Evolutionary conservation across 2,329 filamentous ascomycete genomes (phyloP), one percentile per base, ranked within the genome.

Genomic region (Triangularia setosa): DNA sequence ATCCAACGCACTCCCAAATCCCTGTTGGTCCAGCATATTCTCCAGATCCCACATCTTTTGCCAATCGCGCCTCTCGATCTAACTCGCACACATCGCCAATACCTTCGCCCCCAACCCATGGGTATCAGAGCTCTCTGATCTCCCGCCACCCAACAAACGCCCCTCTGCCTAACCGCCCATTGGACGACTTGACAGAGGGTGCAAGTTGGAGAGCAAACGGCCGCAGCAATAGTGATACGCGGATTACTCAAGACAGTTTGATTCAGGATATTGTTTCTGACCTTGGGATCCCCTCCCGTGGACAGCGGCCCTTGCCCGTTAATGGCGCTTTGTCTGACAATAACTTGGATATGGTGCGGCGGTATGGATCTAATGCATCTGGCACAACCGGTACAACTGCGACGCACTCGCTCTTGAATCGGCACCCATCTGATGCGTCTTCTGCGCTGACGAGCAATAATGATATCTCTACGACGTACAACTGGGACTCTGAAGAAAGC

Each of bases 401-500:
- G 16, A 44, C 44, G 3, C 40, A 44, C 24, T 21, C 76, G 18
- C 76, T 78, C 3, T 75, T 79, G 12, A 73, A 76, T 61, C 75
- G 78, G 4, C 77, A 77, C 64, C 74, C 74, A 1, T 80, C 79
- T 3, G 78, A 75, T 65, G 76, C 79, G 3, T 67, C 67, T 7
- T 80, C 80, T 9, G 78, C 75, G 3, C 63, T 79, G 12, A 76
- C 75, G 64, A 75, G 76, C n/a, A 44, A 27, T 58, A 77, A 75
- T n/a, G 71, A 72, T 28, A 75, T 75, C n/a, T 72, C 75, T 1
- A 73, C 75, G 3, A 71, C 75, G 1, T 76, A 77, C 68, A 69
- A 75, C 58, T 77, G 79, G 67, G 78, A 82, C 35, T 79, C 83
- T 27, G 90, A 94, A 62, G 92, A 96, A 58, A 96, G 92, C 73